Evolutionary conservation across 768 basidiomycete species (phyloP).

Genomic region (Tricholoma furcatifolium): DNA sequence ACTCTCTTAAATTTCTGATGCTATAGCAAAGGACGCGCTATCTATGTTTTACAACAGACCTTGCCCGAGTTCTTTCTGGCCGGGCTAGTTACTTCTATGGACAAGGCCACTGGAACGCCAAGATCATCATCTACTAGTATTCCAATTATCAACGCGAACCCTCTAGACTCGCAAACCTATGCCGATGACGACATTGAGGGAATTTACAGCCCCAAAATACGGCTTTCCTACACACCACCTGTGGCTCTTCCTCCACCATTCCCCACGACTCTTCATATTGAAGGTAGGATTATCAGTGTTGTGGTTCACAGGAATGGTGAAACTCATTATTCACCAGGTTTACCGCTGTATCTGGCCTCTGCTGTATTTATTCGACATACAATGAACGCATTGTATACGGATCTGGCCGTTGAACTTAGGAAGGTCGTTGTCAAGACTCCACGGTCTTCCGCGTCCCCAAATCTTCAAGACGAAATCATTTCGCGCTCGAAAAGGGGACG

Average conservation of each 20-base stretch:
- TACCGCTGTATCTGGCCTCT: conserved; percentile 70
- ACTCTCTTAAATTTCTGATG: conserved; percentile 1
- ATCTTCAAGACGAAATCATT: neutral
- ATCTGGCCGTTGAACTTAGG: conserved; percentile 54
- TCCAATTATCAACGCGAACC: conserved; percentile 28
- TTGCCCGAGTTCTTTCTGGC: conserved; percentile 69
- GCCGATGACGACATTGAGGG: conserved; percentile 36
- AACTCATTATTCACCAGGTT: conserved; percentile 38
- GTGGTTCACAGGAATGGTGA: neutral
- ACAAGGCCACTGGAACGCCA: conserved; percentile 43
- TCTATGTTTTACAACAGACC: conserved; percentile 65
- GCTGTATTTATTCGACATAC: conserved; percentile 71
- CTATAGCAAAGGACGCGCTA: conserved; percentile 57
- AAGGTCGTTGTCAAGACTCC: conserved; percentile 44
- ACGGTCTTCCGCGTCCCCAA: conserved; percentile 10
- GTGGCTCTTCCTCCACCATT: conserved; percentile 64
- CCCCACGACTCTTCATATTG: conserved; percentile 64
- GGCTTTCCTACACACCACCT: conserved; percentile 70
- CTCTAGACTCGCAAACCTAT: conserved; percentile 23
- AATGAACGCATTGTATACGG: conserved; percentile 71
- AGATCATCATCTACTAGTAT: conserved; percentile 22
- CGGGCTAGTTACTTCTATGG: conserved; percentile 60
- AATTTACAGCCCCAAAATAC: conserved; percentile 64
- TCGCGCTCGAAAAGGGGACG: conserved; percentile 9
- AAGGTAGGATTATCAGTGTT: conserved; percentile 47